A percentile compares a stretch with the other conserved stretches of the same genome.
Evolutionary conservation across 768 basidiomycete species (phyloP).

Genomic region (Filobasidium wieringae): DNA sequence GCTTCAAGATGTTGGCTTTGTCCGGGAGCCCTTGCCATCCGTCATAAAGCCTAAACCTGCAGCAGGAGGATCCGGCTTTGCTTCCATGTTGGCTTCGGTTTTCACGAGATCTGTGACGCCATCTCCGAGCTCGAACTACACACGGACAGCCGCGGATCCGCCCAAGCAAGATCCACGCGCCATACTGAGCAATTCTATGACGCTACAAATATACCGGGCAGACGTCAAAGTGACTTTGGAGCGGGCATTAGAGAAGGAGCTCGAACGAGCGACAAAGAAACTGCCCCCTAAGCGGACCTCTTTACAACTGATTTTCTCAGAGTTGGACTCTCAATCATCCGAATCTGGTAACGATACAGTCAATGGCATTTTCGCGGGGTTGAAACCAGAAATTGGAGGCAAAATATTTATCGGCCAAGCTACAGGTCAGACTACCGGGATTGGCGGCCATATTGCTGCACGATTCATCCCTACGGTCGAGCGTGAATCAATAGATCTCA

Average conservation of each 20-base stretch:
- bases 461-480: conserved; percentile 94
- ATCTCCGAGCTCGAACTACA: conserved; percentile 1
- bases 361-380: conserved; percentile 69
- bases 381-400: conserved; percentile 70
- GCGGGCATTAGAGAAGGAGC: conserved; percentile 44
- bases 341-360: conserved; percentile 68
- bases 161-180: conserved; percentile 33
- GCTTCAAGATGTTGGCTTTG: conserved; percentile 33
- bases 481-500: conserved; percentile 75
- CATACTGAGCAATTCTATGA: conserved; percentile 26
- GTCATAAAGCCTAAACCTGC: conserved; percentile 18
- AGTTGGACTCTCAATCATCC: conserved; percentile 18
- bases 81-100: conserved; percentile 30
- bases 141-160: conserved; percentile 17
- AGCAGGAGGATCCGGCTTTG: conserved; percentile 26
- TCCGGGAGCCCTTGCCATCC: conserved; percentile 28
- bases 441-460: conserved; percentile 57
- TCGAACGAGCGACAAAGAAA: conserved; percentile 89
- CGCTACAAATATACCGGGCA: conserved; percentile 35
- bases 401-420: conserved; percentile 86
- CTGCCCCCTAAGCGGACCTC: conserved; percentile 64
- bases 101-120: conserved; percentile 14
- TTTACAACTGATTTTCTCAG: conserved; percentile 66
- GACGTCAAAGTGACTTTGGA: conserved; percentile 37
- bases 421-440: conserved; percentile 82